Evolutionary conservation across 495 filamentous ascomycete genomes (phyloP).

Genomic region (Podospora pseudoanserina): DNA sequence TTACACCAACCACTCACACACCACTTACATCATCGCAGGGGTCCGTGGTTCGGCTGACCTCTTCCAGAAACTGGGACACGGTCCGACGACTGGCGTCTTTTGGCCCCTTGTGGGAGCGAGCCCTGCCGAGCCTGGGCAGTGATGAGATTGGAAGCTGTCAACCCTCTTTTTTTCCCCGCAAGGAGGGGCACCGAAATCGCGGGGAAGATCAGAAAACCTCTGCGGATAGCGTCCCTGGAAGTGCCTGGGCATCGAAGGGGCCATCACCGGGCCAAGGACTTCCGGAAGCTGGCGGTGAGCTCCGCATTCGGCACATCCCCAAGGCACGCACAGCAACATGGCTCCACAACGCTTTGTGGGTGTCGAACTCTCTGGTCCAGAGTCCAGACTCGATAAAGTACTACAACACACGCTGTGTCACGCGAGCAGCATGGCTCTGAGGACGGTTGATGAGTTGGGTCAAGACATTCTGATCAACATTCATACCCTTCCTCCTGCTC

Average conservation of each 20-base stretch:
- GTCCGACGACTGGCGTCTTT: not conserved
- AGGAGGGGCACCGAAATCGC: constrained; percentile 2
- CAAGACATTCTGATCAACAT: not conserved
- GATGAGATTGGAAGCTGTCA: not conserved
- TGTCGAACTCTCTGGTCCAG: not conserved
- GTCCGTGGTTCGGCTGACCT: constrained; percentile 4
- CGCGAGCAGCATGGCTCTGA: not conserved
- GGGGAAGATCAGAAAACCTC: not conserved
- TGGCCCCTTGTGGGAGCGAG: not conserved
- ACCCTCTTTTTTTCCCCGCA: constrained; percentile 4
- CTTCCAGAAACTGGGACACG: constrained; percentile 5
- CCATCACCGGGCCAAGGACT: not conserved
- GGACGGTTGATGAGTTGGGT: not conserved
- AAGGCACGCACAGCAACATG: not conserved
- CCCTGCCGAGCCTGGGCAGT: not conserved
- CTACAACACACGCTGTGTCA: not conserved
- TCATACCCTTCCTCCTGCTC: constrained; percentile 2
- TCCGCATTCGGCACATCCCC: not conserved
- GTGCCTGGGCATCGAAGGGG: not conserved
- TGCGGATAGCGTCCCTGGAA: not conserved
- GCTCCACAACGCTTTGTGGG: not conserved
- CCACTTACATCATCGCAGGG: not conserved
- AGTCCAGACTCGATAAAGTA: not conserved
- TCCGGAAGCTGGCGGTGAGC: constrained; percentile 4
- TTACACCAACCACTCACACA: not conserved